Conservation (phyloP, 1,284 basidiomycete species). For the Pascua sp. region DNA sequence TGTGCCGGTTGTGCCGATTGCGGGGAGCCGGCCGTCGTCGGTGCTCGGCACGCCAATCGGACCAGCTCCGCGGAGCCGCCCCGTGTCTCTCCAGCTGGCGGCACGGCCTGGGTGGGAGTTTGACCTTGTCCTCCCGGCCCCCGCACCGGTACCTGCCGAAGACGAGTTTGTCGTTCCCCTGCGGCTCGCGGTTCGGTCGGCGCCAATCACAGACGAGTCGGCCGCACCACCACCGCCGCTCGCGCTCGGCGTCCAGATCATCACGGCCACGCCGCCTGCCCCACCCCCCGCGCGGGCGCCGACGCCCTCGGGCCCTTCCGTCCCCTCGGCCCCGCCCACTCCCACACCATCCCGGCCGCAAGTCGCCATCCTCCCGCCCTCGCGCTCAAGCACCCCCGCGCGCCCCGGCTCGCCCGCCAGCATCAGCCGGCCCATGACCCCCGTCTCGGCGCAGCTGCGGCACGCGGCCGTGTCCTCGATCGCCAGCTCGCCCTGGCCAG, state of each 20-base stretch:
- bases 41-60: background rate
- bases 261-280: constrained; percentile 15
- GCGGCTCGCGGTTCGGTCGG: constrained; percentile 26
- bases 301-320: background rate
- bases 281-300: background rate
- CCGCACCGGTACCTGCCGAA: constrained; percentile 23
- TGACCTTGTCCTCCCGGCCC: constrained; percentile 27
- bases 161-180: constrained; percentile 22
- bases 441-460: constrained; percentile 34
- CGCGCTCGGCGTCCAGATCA: constrained; percentile 32
- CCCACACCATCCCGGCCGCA: background rate
- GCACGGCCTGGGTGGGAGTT: constrained; percentile 28
- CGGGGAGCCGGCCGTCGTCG: constrained; percentile 1
- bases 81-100: constrained; percentile 4
- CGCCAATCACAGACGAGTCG: constrained; percentile 1
- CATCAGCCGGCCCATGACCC: constrained; percentile 31
- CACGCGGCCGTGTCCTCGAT: constrained; percentile 29
- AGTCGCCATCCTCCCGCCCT: constrained; percentile 24
- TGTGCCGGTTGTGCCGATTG: constrained; percentile 16
- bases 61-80: background rate
- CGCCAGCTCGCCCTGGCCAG: constrained; percentile 9
- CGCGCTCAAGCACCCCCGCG: constrained; percentile 20
- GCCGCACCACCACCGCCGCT: constrained; percentile 14
- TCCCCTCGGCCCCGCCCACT: constrained; percentile 2
- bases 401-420: constrained; percentile 15